Evolutionary conservation across 805 yeast genomes (phyloP).

Genomic region (Candida xyloterini): DNA sequence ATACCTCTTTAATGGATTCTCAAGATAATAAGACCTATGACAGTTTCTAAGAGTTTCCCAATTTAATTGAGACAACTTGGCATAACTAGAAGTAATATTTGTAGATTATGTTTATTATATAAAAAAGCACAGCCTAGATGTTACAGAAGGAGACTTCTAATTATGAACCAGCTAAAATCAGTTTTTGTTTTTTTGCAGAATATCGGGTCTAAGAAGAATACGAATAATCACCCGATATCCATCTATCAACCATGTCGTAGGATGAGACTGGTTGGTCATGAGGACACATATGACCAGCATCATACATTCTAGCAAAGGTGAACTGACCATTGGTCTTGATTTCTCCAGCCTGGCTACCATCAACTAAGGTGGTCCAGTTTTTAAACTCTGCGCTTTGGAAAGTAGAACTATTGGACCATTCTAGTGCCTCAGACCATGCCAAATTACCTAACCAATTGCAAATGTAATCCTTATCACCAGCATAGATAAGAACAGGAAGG

Average conservation of each 20-base stretch:
- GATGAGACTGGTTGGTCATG: constrained; percentile 79
- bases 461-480: constrained; percentile 94
- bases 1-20: too few relatives aligned
- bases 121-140: not conserved
- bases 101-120: not conserved
- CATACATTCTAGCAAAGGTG: constrained; percentile 79
- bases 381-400: constrained; percentile 20
- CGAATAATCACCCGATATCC: constrained; percentile 68
- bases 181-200: too few relatives aligned
- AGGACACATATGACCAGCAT: constrained; percentile 97
- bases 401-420: constrained; percentile 31
- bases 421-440: constrained; percentile 76
- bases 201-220: not conserved
- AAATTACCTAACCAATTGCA: constrained; percentile 96
- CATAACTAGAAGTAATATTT: not conserved
- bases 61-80: not conserved
- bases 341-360: constrained; percentile 35
- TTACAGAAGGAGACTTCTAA: not conserved
- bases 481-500: constrained; percentile 83
- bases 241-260: constrained; percentile 77
- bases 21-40: not conserved
- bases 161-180: too few relatives aligned
- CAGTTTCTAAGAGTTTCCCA: not conserved
- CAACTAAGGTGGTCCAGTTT: constrained; percentile 28
- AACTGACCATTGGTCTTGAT: constrained; percentile 53